A percentile compares a stretch with the other conserved stretches of the same genome.
Evolutionary conservation across 176 grass and related monocot genomes (phyloP).

Genomic region (Raddia guianensis): DNA sequence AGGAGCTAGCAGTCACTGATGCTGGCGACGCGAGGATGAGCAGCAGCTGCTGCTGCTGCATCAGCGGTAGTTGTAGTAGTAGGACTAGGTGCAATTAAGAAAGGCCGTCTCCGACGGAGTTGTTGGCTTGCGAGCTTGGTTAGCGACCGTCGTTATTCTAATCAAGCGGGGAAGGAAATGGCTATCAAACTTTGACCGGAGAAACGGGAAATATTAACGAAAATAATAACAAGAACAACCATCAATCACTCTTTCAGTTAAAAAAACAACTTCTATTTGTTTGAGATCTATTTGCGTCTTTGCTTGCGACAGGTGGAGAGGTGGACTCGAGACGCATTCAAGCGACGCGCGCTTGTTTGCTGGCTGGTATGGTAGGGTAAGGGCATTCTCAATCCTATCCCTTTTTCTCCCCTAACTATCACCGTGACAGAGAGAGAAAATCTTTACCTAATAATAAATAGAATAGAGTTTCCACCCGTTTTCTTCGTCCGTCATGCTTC

Average conservation of each 20-base stretch:
- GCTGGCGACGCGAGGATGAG: not conserved
- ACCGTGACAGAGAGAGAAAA: too few species aligned
- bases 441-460: too few species aligned
- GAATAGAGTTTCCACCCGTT: too few species aligned
- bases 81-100: not conserved
- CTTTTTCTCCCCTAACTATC: too few species aligned
- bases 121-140: not conserved
- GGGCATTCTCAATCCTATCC: too few species aligned
- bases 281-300: not conserved
- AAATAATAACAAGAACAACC: not conserved
- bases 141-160: conserved; percentile 11
- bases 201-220: not conserved
- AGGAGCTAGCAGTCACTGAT: not conserved
- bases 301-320: not conserved
- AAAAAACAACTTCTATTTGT: not conserved
- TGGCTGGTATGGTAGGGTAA: too few species aligned
- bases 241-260: not conserved
- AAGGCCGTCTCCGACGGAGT: conserved; percentile 24
- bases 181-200: conserved; percentile 35
- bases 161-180: not conserved
- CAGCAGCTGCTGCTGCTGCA: too few species aligned
- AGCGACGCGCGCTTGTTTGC: not conserved
- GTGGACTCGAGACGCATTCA: conserved; percentile 35
- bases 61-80: not conserved
- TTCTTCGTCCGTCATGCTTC: too few species aligned